phyloP scores from a whole-genome alignment of 2,329 filamentous ascomycete genomes.

The Ampelomyces quisqualis region DNA sequence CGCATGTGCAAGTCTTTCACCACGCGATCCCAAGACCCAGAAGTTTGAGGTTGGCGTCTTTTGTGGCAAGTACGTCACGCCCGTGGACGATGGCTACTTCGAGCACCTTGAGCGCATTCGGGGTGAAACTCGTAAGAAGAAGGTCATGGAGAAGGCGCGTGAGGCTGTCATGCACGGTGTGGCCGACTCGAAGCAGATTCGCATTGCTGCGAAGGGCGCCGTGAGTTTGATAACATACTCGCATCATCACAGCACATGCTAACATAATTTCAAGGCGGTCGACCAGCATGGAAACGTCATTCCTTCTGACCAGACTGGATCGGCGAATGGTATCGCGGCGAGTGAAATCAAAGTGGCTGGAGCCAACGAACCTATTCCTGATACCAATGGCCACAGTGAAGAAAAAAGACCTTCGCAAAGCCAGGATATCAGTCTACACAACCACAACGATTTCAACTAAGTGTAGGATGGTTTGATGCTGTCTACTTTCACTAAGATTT shows the following conservation, averaged over 20 bases:
- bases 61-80: conserved; percentile 81
- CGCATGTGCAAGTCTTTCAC: conserved; percentile 72
- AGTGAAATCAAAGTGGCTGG: conserved; percentile 13
- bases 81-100: conserved; percentile 78
- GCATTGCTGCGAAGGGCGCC: conserved; percentile 63
- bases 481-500: not conserved
- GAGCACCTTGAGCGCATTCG: conserved; percentile 72
- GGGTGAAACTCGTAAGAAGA: conserved; percentile 68
- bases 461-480: not conserved
- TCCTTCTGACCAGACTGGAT: conserved; percentile 45
- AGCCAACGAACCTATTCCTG: conserved; percentile 16
- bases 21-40: conserved; percentile 56
- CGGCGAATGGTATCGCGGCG: conserved; percentile 26
- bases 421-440: conserved; percentile 64
- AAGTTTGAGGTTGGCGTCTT: conserved; percentile 92
- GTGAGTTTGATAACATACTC: conserved; percentile 22
- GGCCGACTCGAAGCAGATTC: conserved; percentile 61
- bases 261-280: conserved; percentile 45
- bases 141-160: conserved; percentile 64
- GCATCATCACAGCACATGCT: conserved; percentile 1
- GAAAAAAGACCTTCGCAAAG: conserved; percentile 42
- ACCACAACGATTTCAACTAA: conserved; percentile 48
- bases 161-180: conserved; percentile 64
- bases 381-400: conserved; percentile 17
- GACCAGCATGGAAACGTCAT: conserved; percentile 59